phyloP scores from a whole-genome alignment of 257 asterid species.

The Fraxinus pennsylvanica region DNA sequence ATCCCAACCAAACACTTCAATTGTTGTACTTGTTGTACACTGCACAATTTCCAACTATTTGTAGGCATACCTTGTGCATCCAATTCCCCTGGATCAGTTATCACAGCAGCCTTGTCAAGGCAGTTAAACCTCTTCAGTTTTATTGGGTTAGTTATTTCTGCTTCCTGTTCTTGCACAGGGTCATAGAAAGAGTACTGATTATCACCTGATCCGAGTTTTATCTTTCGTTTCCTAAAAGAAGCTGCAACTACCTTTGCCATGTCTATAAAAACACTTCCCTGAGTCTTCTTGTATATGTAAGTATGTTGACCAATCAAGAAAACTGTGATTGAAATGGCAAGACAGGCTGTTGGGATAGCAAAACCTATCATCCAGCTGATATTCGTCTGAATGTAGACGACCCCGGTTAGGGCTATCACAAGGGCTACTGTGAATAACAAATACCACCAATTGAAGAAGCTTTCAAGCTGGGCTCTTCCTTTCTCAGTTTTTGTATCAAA shows the following conservation, averaged over 20 bases:
- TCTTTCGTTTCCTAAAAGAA: slow-evolving; percentile 41
- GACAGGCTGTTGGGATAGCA: slow-evolving; percentile 71
- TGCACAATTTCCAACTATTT: slow-evolving; percentile 62
- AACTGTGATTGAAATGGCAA: slow-evolving; percentile 48
- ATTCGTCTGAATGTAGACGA: slow-evolving; percentile 72
- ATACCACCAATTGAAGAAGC: slow-evolving; percentile 94
- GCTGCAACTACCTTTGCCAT: slow-evolving; percentile 58
- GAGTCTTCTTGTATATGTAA: slow-evolving; percentile 42
- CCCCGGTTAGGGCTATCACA: slow-evolving; percentile 62
- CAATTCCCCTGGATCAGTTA: slow-evolving; percentile 42
- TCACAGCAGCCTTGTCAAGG: slow-evolving; percentile 64
- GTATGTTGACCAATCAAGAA: slow-evolving; percentile 62
- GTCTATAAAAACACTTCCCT: slow-evolving; percentile 61
- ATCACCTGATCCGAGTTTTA: slow-evolving; percentile 2
- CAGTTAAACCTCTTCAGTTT: slow-evolving; percentile 35
- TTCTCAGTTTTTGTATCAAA: slow-evolving; percentile 63
- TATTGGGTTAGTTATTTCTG: neutral
- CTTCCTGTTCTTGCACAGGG: slow-evolving; percentile 27
- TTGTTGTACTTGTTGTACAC: slow-evolving; percentile 59
- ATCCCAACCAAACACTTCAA: slow-evolving; percentile 56
- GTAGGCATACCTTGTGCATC: slow-evolving; percentile 39
- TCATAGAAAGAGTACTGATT: slow-evolving; percentile 30
- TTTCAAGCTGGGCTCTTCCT: slow-evolving; percentile 64
- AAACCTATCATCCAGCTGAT: slow-evolving; percentile 75
- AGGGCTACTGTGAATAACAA: slow-evolving; percentile 77